A percentile compares a stretch with the other conserved stretches of the same genome.
phyloP scores from a whole-genome alignment of 768 basidiomycete species.

The Filobasidium wieringae region DNA sequence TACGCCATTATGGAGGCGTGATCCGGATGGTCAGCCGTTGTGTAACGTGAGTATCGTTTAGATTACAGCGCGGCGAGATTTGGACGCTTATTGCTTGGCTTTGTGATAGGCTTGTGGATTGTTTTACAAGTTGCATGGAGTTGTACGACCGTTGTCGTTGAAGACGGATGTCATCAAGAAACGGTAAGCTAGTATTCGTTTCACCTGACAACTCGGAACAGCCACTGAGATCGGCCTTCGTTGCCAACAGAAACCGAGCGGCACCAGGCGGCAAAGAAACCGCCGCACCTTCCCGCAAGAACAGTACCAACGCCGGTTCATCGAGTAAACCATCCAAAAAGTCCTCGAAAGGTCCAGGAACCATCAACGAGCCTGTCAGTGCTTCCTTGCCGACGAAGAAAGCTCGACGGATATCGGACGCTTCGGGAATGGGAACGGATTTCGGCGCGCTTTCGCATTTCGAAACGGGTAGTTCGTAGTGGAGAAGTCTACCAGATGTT shows the following conservation, averaged over 20 bases:
- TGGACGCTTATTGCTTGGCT: neutral
- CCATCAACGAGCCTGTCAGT: neutral
- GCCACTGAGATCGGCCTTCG: neutral
- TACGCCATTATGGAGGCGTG: slow-evolving; percentile 82
- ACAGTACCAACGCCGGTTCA: neutral
- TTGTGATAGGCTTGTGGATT: slow-evolving; percentile 67
- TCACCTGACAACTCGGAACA: neutral
- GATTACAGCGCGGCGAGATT: neutral
- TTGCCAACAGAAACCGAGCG: slow-evolving; percentile 5
- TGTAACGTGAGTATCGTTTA: slow-evolving; percentile 47
- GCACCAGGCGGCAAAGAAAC: slow-evolving; percentile 10
- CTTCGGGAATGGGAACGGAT: neutral
- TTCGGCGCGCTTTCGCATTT: neutral
- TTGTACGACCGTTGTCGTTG: slow-evolving; percentile 81
- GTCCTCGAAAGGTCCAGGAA: neutral
- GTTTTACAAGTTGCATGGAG: slow-evolving; percentile 92
- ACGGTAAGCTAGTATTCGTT: no score
- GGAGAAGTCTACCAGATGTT: no score
- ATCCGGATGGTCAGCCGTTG: slow-evolving; percentile 82
- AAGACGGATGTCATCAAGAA: slow-evolving; percentile 99
- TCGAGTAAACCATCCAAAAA: neutral
- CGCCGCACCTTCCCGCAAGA: neutral
- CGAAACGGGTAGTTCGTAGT: neutral
- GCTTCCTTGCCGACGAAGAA: neutral
- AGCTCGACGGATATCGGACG: neutral